A percentile compares a stretch with the other conserved stretches of the same genome.
Evolutionary conservation across 495 filamentous ascomycete species (phyloP).

Genomic region (Tetracladium marchalianum): DNA sequence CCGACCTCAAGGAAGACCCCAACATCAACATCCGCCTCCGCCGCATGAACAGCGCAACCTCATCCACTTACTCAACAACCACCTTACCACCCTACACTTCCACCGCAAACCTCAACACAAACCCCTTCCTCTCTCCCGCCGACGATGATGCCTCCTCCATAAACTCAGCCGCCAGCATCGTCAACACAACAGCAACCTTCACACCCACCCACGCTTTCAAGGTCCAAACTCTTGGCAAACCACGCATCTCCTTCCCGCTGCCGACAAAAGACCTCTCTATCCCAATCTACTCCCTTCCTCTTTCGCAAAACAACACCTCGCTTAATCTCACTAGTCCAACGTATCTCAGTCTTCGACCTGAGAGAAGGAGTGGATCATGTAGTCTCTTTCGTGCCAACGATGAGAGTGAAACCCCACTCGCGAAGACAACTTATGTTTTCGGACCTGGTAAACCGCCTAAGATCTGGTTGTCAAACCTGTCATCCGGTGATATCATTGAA

Average conservation of each 20-base stretch:
- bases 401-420: constrained; percentile 15
- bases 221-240: constrained; percentile 35
- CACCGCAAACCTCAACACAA: background rate
- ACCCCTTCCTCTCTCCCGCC: background rate
- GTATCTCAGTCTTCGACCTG: constrained; percentile 34
- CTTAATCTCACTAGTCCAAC: constrained; percentile 18
- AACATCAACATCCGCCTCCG: too few species aligned
- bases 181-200: constrained; percentile 19
- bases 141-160: background rate
- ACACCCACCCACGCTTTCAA: constrained; percentile 27
- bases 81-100: constrained; percentile 33
- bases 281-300: constrained; percentile 21
- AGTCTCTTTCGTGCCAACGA: constrained; percentile 21
- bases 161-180: background rate
- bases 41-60: too few species aligned
- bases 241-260: constrained; percentile 31
- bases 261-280: constrained; percentile 33
- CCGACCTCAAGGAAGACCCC: too few species aligned
- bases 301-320: constrained; percentile 6
- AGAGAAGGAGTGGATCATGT: constrained; percentile 32
- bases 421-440: constrained; percentile 39
- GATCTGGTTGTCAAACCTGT: constrained; percentile 2
- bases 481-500: constrained; percentile 16
- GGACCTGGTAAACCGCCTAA: constrained; percentile 31
- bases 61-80: too few species aligned